Conservation (phyloP, 371 early-diverging fungal genomes). For the Mucor sp. region DNA sequence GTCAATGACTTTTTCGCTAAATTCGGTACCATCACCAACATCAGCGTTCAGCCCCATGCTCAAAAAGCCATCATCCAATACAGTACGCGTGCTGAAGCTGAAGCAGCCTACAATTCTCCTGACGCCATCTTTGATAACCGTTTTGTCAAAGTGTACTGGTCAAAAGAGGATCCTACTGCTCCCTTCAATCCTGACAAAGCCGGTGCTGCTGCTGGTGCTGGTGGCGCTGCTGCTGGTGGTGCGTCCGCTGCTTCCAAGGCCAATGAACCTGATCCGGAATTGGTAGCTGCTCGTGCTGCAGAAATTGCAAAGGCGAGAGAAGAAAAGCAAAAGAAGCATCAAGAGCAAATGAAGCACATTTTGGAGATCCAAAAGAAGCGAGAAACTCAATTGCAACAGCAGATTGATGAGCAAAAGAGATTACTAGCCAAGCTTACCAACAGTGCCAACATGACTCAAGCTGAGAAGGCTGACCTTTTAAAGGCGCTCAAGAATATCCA, state of each 20-base stretch:
- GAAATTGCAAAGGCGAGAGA: constrained; percentile 43
- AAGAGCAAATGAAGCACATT: constrained; percentile 57
- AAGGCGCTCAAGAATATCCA: constrained; percentile 41
- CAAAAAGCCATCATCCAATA: constrained; percentile 72
- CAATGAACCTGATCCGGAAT: constrained; percentile 50
- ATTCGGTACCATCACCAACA: constrained; percentile 76
- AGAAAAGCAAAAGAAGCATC: constrained; percentile 47
- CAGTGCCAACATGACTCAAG: constrained; percentile 48
- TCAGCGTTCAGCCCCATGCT: constrained; percentile 57
- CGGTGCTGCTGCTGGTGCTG: not conserved
- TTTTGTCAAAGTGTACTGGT: constrained; percentile 86
- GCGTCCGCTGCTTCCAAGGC: constrained; percentile 11
- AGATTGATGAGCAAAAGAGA: constrained; percentile 64
- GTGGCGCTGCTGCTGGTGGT: constrained; percentile 13
- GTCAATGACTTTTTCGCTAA: constrained; percentile 74
- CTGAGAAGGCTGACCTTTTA: constrained; percentile 57
- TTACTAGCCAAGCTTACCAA: constrained; percentile 58
- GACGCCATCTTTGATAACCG: constrained; percentile 88
- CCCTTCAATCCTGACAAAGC: not conserved
- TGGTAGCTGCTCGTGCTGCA: constrained; percentile 48
- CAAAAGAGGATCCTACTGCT: constrained; percentile 38
- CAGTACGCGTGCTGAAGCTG: constrained; percentile 64
- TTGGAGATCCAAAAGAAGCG: constrained; percentile 62
- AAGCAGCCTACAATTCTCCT: constrained; percentile 73
- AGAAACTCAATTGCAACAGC: constrained; percentile 59